Evolutionary conservation across 305 asterid genomes (phyloP), one percentile per base, ranked within the genome.

Genomic region (Stenogyne calaminthoides): DNA sequence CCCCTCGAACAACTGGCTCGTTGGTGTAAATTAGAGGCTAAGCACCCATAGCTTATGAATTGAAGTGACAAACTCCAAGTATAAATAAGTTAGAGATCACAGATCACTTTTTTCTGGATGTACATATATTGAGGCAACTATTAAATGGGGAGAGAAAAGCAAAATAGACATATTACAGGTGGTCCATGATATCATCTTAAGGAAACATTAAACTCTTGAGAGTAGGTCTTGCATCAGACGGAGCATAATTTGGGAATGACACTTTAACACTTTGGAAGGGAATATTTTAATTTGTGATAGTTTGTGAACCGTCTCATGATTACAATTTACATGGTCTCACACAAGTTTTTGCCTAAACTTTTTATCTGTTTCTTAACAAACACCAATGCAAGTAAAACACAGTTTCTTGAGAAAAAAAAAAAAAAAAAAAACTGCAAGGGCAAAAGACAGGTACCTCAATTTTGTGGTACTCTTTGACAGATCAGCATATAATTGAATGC

Each of bases 401-500:
- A 56, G 58, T 34, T 67, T 37, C 18, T 54, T 40, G 11, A 3
- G 64, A 40, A n/a, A n/a, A n/a, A n/a, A n/a, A n/a, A n/a, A n/a
- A n/a, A n/a, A n/a, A n/a, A n/a, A 47, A 18, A 29, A 54, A 51
- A 15, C 51, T 39, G 74, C 3, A 16, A 66, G 39, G 16, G 39
- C 72, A 47, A 61, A 72, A 57, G 51, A 49, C 51, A 68, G 36
- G 52, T 86, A 91, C 97, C 97, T 83, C 70, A 77, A 67, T 77
- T 88, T 87, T 11, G 77, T 78, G 25, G 83, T 77, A 72, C 80
- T 79, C 83, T 83, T 90, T 36, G 95, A 80, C 19, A 80, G 80
- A 72, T 92, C 96, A 1, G 84, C 92, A 71, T 90, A 94, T 73
- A 94, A 75, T 75, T 91, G 95, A 77, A 91, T 89, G 73, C 96